These are phyloP conservation scores for Cornus kousa DNA, from an alignment of 148 eudicot species.

Conservation along the genomic window DNA sequence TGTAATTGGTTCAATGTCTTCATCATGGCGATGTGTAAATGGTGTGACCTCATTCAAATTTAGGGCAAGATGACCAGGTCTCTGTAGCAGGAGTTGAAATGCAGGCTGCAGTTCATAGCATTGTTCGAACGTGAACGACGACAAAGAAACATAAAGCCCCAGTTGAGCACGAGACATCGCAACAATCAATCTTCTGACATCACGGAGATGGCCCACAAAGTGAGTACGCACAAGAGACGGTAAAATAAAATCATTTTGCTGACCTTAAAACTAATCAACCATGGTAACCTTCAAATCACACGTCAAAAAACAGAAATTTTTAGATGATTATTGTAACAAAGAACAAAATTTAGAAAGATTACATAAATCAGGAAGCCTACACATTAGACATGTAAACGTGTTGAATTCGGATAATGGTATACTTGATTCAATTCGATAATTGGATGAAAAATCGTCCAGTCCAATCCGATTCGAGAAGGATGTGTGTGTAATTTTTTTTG, in stretches of 20 bases:
- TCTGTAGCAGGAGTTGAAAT: conserved; percentile 70
- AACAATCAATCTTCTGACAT: conserved; percentile 93
- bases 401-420: too few species aligned
- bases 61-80: conserved; percentile 80
- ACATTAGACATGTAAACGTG: too few species aligned
- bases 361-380: neutral
- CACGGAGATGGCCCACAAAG: conserved; percentile 97
- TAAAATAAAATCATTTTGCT: conserved; percentile 87
- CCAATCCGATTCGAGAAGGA: too few species aligned
- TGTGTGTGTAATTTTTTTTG: too few species aligned
- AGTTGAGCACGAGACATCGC: conserved; percentile 99
- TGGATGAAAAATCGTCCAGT: too few species aligned
- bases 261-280: conserved; percentile 99
- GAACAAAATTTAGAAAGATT: neutral
- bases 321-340: neutral
- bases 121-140: conserved; percentile 89
- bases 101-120: conserved; percentile 95
- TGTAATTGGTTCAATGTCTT: conserved; percentile 58
- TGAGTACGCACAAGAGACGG: conserved; percentile 93
- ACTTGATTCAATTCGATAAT: too few species aligned
- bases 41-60: conserved; percentile 55
- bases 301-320: neutral
- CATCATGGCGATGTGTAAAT: conserved; percentile 70
- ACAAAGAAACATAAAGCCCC: conserved; percentile 90
- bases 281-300: conserved; percentile 64